phyloP scores from a whole-genome alignment of 257 asterid genomes.

The Solanum appendiculatum region DNA sequence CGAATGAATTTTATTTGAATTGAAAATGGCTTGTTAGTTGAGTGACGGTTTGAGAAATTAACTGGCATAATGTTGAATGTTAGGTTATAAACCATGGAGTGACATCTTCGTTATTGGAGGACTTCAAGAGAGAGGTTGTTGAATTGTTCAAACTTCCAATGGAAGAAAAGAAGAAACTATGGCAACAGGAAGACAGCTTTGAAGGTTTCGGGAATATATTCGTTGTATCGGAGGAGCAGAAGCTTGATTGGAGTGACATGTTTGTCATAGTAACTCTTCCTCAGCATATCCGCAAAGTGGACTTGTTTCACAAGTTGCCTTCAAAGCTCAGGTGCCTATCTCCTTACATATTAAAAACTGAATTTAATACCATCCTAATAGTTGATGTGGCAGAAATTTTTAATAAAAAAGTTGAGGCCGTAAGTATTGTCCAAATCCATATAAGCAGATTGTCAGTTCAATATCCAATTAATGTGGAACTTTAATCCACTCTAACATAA shows the following conservation, averaged over 20 bases:
- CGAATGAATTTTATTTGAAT: no score
- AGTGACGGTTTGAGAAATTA: no score
- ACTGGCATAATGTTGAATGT: no score
- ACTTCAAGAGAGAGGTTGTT: background rate
- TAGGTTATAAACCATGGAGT: slow-evolving; percentile 14
- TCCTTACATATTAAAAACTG: background rate
- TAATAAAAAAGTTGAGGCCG: no score
- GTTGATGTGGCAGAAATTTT: background rate
- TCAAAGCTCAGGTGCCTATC: slow-evolving; percentile 24
- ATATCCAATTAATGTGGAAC: no score
- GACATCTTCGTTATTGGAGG: background rate
- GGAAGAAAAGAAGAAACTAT: background rate
- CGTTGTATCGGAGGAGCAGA: background rate
- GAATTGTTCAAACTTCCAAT: background rate
- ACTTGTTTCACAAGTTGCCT: slow-evolving; percentile 44
- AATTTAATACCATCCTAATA: background rate
- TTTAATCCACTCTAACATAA: no score
- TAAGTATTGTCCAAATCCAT: background rate
- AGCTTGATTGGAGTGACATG: slow-evolving; percentile 59
- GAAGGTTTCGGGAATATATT: background rate
- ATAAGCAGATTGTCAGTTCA: no score
- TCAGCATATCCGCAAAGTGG: slow-evolving; percentile 19
- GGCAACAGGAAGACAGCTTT: background rate
- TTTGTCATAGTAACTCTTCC: slow-evolving; percentile 38
- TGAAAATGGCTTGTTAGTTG: no score